A percentile compares a stretch with the other conserved stretches of the same genome.
These are phyloP conservation scores for Stagonosporopsis rhizophila DNA, from an alignment of 2,329 filamentous ascomycete genomes.

Conservation along the genomic window DNA sequence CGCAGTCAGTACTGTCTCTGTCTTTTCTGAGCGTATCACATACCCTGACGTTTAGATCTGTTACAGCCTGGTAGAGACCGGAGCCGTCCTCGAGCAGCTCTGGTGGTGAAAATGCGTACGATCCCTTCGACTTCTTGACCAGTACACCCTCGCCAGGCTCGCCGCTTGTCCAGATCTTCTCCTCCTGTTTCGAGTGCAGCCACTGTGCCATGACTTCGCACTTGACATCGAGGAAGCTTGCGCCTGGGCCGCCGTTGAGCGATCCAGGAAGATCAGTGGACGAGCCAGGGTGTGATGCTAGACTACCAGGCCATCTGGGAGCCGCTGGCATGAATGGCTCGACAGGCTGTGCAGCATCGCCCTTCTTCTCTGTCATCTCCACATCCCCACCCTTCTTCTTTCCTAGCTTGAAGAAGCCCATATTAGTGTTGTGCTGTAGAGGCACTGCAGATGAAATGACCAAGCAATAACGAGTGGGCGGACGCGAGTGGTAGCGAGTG, in stretches of 20 bases:
- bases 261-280: background rate
- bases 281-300: slow-evolving; percentile 12
- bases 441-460: background rate
- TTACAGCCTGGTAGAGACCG: slow-evolving; percentile 59
- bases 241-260: background rate
- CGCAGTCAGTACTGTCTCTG: background rate
- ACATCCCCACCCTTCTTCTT: slow-evolving; percentile 20
- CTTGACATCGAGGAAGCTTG: slow-evolving; percentile 53
- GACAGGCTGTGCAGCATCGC: background rate
- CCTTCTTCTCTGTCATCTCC: slow-evolving; percentile 14
- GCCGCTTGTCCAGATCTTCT: slow-evolving; percentile 60
- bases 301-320: slow-evolving; percentile 13
- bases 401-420: slow-evolving; percentile 21
- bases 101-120: slow-evolving; percentile 61
- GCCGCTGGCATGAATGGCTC: slow-evolving; percentile 4
- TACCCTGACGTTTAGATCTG: slow-evolving; percentile 62
- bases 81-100: slow-evolving; percentile 55
- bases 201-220: slow-evolving; percentile 69
- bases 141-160: slow-evolving; percentile 62
- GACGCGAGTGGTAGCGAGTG: slow-evolving; percentile 6
- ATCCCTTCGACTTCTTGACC: slow-evolving; percentile 60
- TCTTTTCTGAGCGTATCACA: slow-evolving; percentile 16
- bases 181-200: slow-evolving; percentile 68
- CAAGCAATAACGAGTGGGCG: background rate
- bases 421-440: slow-evolving; percentile 12